Conservation (phyloP, 1,284 basidiomycete genomes). For the Psilocybe mexicana region DNA sequence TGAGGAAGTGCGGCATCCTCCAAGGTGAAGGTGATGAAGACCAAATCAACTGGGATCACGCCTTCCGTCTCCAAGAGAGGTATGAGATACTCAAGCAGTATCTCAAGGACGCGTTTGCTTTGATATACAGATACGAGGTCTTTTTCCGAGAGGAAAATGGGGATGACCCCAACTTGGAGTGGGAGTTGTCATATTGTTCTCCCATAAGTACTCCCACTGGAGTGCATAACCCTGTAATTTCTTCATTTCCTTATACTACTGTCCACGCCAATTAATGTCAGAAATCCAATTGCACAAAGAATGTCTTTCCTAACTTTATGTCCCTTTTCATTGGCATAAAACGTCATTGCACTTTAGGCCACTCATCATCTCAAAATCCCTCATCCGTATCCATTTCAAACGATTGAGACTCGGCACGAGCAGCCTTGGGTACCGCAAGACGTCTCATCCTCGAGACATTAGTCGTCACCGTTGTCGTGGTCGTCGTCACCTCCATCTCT, state of each 20-base stretch:
- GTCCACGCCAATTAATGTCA: too few species aligned
- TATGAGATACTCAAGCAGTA: neutral
- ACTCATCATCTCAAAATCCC: too few species aligned
- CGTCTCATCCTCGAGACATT: constrained; percentile 27
- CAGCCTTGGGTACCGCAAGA: constrained; percentile 1
- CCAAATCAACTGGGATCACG: neutral
- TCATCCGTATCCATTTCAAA: too few species aligned
- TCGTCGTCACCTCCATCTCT: constrained; percentile 25
- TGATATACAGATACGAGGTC: neutral
- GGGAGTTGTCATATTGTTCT: neutral
- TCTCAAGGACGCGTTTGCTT: neutral
- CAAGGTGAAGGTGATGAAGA: neutral
- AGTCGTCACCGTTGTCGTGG: constrained; percentile 31
- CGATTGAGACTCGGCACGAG: too few species aligned
- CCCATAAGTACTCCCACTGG: neutral
- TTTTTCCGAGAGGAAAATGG: neutral
- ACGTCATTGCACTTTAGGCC: too few species aligned
- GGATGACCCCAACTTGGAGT: neutral
- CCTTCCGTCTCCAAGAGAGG: neutral
- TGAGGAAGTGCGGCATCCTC: neutral
- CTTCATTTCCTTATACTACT: neutral
- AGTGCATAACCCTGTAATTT: neutral
- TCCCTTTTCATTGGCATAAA: too few species aligned
- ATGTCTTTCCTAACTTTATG: too few species aligned
- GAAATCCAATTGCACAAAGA: too few species aligned